phyloP scores from a whole-genome alignment of 352 stramenopile species.

The Phytophthora tentaculata region DNA sequence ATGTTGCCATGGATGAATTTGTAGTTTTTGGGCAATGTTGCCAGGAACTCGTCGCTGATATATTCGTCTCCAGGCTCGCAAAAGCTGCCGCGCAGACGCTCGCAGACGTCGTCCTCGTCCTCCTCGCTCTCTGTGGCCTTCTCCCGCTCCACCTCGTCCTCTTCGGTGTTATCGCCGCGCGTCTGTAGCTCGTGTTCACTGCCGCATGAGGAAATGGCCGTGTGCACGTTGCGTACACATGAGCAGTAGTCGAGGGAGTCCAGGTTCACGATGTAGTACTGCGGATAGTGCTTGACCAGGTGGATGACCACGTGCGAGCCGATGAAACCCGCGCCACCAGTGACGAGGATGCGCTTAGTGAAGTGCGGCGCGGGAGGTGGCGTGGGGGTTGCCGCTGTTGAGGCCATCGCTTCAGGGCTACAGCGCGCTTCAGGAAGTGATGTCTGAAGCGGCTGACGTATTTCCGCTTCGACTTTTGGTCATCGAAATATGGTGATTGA shows the following conservation, averaged over 20 bases:
- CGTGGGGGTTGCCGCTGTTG: neutral
- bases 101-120: slow-evolving; percentile 40
- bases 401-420: slow-evolving; percentile 10
- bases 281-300: slow-evolving; percentile 95
- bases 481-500: slow-evolving; percentile 27
- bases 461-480: slow-evolving; percentile 7
- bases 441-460: neutral
- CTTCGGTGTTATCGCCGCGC: slow-evolving; percentile 11
- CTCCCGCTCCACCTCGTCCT: slow-evolving; percentile 32
- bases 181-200: slow-evolving; percentile 5
- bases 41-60: slow-evolving; percentile 27
- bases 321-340: slow-evolving; percentile 96
- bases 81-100: slow-evolving; percentile 63
- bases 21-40: slow-evolving; percentile 70
- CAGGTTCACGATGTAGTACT: slow-evolving; percentile 98
- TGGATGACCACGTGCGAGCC: slow-evolving; percentile 97
- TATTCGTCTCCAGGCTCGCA: slow-evolving; percentile 52
- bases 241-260: slow-evolving; percentile 92
- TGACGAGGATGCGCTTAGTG: slow-evolving; percentile 96
- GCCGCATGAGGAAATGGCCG: slow-evolving; percentile 42
- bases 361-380: slow-evolving; percentile 15
- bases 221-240: slow-evolving; percentile 74
- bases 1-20: slow-evolving; percentile 99
- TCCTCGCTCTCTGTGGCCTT: slow-evolving; percentile 21
- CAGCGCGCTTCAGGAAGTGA: slow-evolving; percentile 4